These are phyloP conservation scores for Fusarium sp. DNA, from an alignment of 2,329 filamentous ascomycete species.

Conservation along the genomic window DNA sequence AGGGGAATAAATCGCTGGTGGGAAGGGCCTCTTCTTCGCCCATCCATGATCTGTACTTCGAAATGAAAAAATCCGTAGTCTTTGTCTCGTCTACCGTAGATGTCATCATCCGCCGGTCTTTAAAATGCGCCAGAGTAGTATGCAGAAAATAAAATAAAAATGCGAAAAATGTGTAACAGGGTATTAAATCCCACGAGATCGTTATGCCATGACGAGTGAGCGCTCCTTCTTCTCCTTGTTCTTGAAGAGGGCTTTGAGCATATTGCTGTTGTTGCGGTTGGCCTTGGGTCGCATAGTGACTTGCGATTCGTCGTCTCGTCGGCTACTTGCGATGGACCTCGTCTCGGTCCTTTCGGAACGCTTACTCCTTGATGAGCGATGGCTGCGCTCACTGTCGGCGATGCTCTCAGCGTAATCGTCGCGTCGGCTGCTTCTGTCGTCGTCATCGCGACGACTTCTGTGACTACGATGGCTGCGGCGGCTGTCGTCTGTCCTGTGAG, in stretches of 20 bases:
- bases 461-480: slow-evolving; percentile 42
- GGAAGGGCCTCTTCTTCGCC: slow-evolving; percentile 16
- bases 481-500: slow-evolving; percentile 45
- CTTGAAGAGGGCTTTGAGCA: slow-evolving; percentile 70
- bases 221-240: slow-evolving; percentile 61
- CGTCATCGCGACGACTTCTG: slow-evolving; percentile 41
- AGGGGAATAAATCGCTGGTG: slow-evolving; percentile 28
- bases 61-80: slow-evolving; percentile 2
- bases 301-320: slow-evolving; percentile 47
- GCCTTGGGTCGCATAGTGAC: slow-evolving; percentile 60
- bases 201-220: slow-evolving; percentile 47
- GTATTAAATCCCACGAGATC: not conserved
- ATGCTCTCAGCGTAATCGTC: slow-evolving; percentile 50
- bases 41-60: slow-evolving; percentile 29
- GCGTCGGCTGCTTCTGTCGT: slow-evolving; percentile 36
- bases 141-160: slow-evolving; percentile 7
- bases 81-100: slow-evolving; percentile 27
- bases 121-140: slow-evolving; percentile 22
- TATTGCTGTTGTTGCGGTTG: slow-evolving; percentile 59
- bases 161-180: not conserved
- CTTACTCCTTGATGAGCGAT: slow-evolving; percentile 48
- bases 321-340: slow-evolving; percentile 49
- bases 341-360: slow-evolving; percentile 48
- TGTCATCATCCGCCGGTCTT: slow-evolving; percentile 12
- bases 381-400: slow-evolving; percentile 52